Conservation (phyloP, 169 alveolate genomes). For the Theileria parva region DNA sequence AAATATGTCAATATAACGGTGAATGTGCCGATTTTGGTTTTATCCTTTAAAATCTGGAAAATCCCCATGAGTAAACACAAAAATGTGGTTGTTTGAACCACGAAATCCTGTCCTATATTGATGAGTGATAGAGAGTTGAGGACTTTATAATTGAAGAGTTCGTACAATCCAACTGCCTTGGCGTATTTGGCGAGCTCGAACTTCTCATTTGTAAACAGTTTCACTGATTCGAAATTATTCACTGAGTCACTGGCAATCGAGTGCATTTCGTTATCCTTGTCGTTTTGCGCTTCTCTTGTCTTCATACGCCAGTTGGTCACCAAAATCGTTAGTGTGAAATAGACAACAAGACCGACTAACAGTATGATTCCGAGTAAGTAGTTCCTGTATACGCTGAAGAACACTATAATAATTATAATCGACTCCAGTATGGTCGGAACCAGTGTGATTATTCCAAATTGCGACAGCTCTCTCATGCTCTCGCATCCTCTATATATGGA, state of each 20-base stretch:
- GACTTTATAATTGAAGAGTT: conserved; percentile 62
- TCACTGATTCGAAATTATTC: conserved; percentile 76
- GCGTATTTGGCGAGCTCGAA: conserved; percentile 67
- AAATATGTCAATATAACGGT: conserved; percentile 61
- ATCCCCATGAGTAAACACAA: conserved; percentile 32
- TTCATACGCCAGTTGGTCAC: conserved; percentile 71
- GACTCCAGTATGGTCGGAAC: conserved; percentile 62
- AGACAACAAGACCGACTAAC: conserved; percentile 35
- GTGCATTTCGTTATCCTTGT: conserved; percentile 77
- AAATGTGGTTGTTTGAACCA: conserved; percentile 43
- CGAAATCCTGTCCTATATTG: conserved; percentile 67
- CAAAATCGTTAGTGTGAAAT: conserved; percentile 50
- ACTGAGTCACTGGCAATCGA: conserved; percentile 71
- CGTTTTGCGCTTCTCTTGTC: conserved; percentile 65
- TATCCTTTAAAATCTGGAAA: conserved; percentile 5
- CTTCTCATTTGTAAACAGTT: conserved; percentile 73
- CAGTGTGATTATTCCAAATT: conserved; percentile 46
- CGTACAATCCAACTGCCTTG: conserved; percentile 63
- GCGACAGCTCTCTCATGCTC: conserved; percentile 57
- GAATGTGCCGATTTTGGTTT: conserved; percentile 31
- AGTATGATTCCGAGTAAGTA: conserved; percentile 32
- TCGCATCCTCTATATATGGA: conserved; percentile 62
- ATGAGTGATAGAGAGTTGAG: conserved; percentile 66
- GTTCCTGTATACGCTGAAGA: conserved; percentile 35
- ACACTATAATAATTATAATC: conserved; percentile 20